These are phyloP conservation scores for Yamadazyma diddensiae DNA, from an alignment of 1,139 yeast species.

Conservation along the genomic window DNA sequence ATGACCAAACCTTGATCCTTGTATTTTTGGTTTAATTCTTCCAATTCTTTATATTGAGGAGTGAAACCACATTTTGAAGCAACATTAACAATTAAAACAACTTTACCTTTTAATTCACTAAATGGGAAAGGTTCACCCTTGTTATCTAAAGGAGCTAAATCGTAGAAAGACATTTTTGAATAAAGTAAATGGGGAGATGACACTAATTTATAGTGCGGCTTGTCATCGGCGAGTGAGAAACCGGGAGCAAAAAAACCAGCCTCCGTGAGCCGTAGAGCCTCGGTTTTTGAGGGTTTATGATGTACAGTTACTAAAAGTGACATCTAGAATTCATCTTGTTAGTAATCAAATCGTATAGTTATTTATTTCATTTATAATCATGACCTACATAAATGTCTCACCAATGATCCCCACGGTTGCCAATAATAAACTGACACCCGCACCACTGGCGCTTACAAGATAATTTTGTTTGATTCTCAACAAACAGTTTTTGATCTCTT, in stretches of 20 bases:
- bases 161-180: constrained; percentile 37
- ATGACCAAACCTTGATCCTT: constrained; percentile 72
- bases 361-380: not conserved
- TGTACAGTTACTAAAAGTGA: no score
- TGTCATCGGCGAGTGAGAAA: constrained; percentile 1
- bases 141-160: constrained; percentile 37
- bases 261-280: no score
- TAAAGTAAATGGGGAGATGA: not conserved
- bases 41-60: constrained; percentile 78
- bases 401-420: constrained; percentile 50
- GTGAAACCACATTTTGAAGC: constrained; percentile 89
- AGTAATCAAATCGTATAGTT: no score
- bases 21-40: constrained; percentile 76
- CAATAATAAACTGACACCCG: constrained; percentile 41
- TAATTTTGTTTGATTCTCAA: constrained; percentile 29
- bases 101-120: constrained; percentile 75
- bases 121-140: constrained; percentile 66
- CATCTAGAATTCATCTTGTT: no score
- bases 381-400: constrained; percentile 23
- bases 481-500: constrained; percentile 35
- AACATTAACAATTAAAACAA: constrained; percentile 88
- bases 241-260: not conserved
- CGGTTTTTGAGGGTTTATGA: no score
- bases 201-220: constrained; percentile 2
- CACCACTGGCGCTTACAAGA: constrained; percentile 33